phyloP scores from a whole-genome alignment of 2,329 filamentous ascomycete genomes.

The Cordyceps fumosorosea region DNA sequence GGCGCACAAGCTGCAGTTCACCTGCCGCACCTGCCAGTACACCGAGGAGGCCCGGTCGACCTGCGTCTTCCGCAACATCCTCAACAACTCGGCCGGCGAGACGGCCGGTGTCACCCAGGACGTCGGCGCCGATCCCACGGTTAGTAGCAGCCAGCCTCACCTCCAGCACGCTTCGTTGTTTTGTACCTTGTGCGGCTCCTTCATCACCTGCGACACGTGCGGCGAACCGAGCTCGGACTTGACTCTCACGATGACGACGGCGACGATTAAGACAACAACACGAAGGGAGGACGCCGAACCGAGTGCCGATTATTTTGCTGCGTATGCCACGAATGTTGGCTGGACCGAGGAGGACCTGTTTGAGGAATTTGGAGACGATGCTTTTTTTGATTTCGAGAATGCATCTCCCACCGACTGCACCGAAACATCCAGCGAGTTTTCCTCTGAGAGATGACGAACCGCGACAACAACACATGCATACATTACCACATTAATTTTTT shows the following conservation, averaged over 20 bases:
- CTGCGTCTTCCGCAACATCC: conserved; percentile 92
- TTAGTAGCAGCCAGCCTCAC: conserved; percentile 44
- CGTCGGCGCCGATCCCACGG: conserved; percentile 95
- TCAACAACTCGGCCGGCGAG: conserved; percentile 86
- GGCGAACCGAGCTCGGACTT: conserved; percentile 22
- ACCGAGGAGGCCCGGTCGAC: conserved; percentile 78
- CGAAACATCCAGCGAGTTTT: not conserved
- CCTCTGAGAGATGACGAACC: not conserved
- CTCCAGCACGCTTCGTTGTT: conserved; percentile 28
- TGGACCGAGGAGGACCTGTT: conserved; percentile 27
- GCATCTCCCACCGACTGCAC: not conserved
- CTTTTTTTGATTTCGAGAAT: conserved; percentile 11
- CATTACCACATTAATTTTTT: not conserved
- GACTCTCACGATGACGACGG: conserved; percentile 2
- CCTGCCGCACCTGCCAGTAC: conserved; percentile 91
- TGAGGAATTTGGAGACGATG: conserved; percentile 21
- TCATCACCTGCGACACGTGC: conserved; percentile 38
- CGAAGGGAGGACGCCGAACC: conserved; percentile 11
- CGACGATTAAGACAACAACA: conserved; percentile 13
- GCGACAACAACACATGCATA: not conserved
- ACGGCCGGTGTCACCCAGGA: conserved; percentile 97
- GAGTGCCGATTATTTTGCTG: conserved; percentile 20
- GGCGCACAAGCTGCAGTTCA: conserved; percentile 82
- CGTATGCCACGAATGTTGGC: not conserved
- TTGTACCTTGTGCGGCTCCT: conserved; percentile 41